Evolutionary conservation across 805 yeast species (phyloP).

Genomic region (Lachancea fermentati): DNA sequence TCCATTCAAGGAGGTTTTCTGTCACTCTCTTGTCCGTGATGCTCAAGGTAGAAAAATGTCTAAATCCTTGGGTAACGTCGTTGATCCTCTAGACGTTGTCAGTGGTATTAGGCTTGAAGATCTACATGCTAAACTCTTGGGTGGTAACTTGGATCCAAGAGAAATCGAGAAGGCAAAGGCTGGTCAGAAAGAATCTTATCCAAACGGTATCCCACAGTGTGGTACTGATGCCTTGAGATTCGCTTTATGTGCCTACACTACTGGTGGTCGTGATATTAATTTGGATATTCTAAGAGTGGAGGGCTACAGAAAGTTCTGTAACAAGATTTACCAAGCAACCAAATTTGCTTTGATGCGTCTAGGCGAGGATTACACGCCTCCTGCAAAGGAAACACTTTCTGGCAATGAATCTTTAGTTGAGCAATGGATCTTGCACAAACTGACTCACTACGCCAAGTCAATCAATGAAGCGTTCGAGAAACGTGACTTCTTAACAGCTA

Average conservation of each 20-base stretch:
- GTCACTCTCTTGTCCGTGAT: slow-evolving; percentile 97
- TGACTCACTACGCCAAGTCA: slow-evolving; percentile 60
- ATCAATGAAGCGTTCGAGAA: slow-evolving; percentile 65
- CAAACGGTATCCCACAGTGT: slow-evolving; percentile 97
- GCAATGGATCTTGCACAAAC: slow-evolving; percentile 91
- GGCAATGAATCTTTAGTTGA: slow-evolving; percentile 90
- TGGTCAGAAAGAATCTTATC: slow-evolving; percentile 87
- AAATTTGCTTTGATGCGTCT: slow-evolving; percentile 91
- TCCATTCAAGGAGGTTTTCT: slow-evolving; percentile 95
- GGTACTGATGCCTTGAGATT: slow-evolving; percentile 98
- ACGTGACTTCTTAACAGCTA: slow-evolving; percentile 85
- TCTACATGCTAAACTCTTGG: slow-evolving; percentile 67
- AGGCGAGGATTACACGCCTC: slow-evolving; percentile 84
- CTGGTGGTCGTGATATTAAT: slow-evolving; percentile 98
- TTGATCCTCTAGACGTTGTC: slow-evolving; percentile 94
- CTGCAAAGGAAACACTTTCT: slow-evolving; percentile 53
- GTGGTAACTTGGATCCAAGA: slow-evolving; percentile 83
- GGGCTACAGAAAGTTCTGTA: slow-evolving; percentile 98
- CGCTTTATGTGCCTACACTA: slow-evolving; percentile 95
- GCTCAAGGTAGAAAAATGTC: slow-evolving; percentile 99
- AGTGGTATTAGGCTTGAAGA: slow-evolving; percentile 75
- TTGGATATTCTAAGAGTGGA: slow-evolving; percentile 94
- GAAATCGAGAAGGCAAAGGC: slow-evolving; percentile 82
- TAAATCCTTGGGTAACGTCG: slow-evolving; percentile 91
- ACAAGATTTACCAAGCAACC: slow-evolving; percentile 98